Evolutionary conservation across 768 basidiomycete genomes (phyloP), one percentile per base, ranked within the genome.

Genomic region (Serpula lacrymans): DNA sequence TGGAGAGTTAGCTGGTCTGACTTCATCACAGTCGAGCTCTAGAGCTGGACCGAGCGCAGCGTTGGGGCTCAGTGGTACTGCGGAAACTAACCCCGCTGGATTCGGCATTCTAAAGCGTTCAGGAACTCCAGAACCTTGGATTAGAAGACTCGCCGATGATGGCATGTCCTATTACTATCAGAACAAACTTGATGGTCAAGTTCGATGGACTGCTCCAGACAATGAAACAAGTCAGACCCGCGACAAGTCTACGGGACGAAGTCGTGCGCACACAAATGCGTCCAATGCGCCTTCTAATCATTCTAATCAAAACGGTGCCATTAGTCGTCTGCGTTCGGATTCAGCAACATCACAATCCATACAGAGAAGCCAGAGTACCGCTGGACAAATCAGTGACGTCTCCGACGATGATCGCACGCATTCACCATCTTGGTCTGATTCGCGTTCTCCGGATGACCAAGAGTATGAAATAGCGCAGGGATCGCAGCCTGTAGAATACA

Each of bases 91-190:
- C 34, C 41, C 60, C 5, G 72, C 77, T 22, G 82, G 81, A 7
- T 83, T 84, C 53, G 84, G 82, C 28, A 53, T 82, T 22, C 74
- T 69, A 14, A 75, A 70, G 34, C 74, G 75, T 20, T 72, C 75
- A 13, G 72, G 76, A 11, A 80, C 78, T 4, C 84, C 87, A 14
- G 84, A 89, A 50, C 84, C 84, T n/a, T 95, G 92, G 92, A 67
- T 82, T 16, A 78, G 77, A 52, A 79, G 79, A 40, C 70, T 90
- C 32, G 84, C 84, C 17, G 88, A 91, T 53, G 90, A 93, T 50
- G 88, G 88, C 25, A 68, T 78, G 64, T 78, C 84, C 3, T 88
- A 86, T 57, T 89, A 78, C 54, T 93, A 87, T 60, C 59, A 74
- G 59, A 93, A 94, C 69, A 80, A 73, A 47, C 53, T 72, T 17